Evolutionary conservation across 176 grass and related monocot species (phyloP).

Genomic region (Carex parvula): DNA sequence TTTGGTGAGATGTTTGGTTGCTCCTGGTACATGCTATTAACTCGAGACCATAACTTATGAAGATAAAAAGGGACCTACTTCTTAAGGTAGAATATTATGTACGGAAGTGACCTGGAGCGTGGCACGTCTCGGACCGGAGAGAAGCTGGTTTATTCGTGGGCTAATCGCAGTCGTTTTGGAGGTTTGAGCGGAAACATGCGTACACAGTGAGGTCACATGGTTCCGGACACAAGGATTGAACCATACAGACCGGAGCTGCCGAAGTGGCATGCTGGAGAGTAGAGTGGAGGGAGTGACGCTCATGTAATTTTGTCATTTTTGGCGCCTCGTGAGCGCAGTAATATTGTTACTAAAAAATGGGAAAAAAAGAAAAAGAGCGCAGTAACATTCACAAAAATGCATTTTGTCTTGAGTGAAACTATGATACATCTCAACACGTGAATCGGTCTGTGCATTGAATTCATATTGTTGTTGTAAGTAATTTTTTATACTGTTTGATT

Average conservation of each 20-base stretch:
- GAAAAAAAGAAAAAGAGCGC: too few relatives aligned
- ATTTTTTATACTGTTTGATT: too few relatives aligned
- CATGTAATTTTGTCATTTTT: background rate
- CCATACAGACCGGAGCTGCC: constrained; percentile 4
- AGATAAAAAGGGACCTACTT: background rate
- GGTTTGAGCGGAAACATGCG: background rate
- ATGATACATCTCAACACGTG: too few relatives aligned
- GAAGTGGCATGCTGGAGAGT: background rate
- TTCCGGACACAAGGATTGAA: constrained; percentile 22
- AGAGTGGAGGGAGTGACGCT: background rate
- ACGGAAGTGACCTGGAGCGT: background rate
- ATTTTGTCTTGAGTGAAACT: too few relatives aligned
- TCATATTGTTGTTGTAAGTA: too few relatives aligned
- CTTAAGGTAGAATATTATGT: background rate
- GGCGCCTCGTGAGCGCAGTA: too few relatives aligned
- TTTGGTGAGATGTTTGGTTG: background rate
- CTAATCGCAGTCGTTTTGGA: background rate
- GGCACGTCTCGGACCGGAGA: background rate
- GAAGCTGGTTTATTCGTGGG: background rate
- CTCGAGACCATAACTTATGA: background rate
- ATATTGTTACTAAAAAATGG: too few relatives aligned
- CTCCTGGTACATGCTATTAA: background rate
- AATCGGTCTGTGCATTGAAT: too few relatives aligned
- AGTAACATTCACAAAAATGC: too few relatives aligned
- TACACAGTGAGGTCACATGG: constrained; percentile 27